A percentile compares a stretch with the other conserved stretches of the same genome.
phyloP scores from a whole-genome alignment of 2,329 filamentous ascomycete genomes.

The Didymella sp. region DNA sequence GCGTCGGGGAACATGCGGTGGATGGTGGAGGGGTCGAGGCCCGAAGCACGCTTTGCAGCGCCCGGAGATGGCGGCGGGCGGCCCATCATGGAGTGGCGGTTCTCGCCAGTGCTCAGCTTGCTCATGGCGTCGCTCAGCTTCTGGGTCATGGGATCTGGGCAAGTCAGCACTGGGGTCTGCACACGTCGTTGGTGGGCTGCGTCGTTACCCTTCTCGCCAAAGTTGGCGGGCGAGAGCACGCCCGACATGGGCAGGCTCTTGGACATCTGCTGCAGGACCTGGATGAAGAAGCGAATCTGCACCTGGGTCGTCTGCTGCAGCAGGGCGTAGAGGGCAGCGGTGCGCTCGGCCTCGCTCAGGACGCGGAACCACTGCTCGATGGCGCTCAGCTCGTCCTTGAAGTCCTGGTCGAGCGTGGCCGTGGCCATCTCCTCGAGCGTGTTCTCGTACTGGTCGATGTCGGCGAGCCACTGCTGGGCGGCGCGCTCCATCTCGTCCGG shows the following conservation, averaged over 20 bases:
- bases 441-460: slow-evolving; percentile 99
- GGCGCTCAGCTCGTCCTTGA: slow-evolving; percentile 97
- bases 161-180: background rate
- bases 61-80: slow-evolving; percentile 77
- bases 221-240: slow-evolving; percentile 90
- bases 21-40: slow-evolving; percentile 90
- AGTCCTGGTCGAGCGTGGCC: slow-evolving; percentile 97
- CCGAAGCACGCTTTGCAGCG: slow-evolving; percentile 84
- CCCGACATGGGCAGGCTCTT: slow-evolving; percentile 98
- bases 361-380: slow-evolving; percentile 99
- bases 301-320: slow-evolving; percentile 98
- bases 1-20: slow-evolving; percentile 99
- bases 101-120: slow-evolving; percentile 86
- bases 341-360: slow-evolving; percentile 93
- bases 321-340: slow-evolving; percentile 91
- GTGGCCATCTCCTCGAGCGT: slow-evolving; percentile 99
- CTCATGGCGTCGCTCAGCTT: slow-evolving; percentile 96
- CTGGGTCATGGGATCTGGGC: slow-evolving; percentile 91
- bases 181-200: background rate
- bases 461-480: slow-evolving; percentile 97
- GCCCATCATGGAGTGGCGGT: slow-evolving; percentile 78
- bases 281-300: slow-evolving; percentile 98
- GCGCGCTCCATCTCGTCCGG: slow-evolving; percentile 91
- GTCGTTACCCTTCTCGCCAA: slow-evolving; percentile 81
- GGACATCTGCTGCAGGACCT: slow-evolving; percentile 98